These are phyloP conservation scores for Suillus hirtellus DNA, from an alignment of 768 basidiomycete genomes.

Conservation along the genomic window DNA sequence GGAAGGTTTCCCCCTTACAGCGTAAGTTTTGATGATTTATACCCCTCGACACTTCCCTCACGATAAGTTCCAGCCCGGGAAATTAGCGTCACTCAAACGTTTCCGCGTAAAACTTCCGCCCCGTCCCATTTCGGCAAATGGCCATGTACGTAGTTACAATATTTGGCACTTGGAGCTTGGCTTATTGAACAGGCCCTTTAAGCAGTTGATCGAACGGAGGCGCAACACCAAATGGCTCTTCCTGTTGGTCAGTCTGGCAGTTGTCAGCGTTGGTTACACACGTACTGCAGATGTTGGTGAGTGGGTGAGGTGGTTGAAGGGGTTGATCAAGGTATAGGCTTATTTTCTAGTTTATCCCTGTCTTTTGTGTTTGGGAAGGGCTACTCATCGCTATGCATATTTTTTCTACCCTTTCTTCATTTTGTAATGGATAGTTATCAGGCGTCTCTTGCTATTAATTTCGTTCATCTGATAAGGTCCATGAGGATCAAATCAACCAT, in stretches of 20 bases:
- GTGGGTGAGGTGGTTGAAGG: slow-evolving; percentile 9
- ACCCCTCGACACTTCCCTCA: not conserved
- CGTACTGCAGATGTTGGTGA: slow-evolving; percentile 5
- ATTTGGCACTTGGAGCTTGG: not conserved
- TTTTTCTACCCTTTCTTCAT: not conserved
- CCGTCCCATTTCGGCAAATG: slow-evolving; percentile 19
- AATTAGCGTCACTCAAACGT: slow-evolving; percentile 23
- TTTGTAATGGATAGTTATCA: not conserved
- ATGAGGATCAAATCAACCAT: not conserved
- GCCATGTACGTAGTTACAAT: slow-evolving; percentile 7
- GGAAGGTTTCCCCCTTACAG: slow-evolving; percentile 31
- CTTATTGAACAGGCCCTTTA: slow-evolving; percentile 19
- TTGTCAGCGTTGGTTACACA: slow-evolving; percentile 11
- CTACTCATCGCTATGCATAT: not conserved
- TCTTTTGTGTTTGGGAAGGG: not conserved
- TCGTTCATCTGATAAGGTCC: not conserved
- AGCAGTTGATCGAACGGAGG: slow-evolving; percentile 7
- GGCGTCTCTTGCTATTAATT: not conserved
- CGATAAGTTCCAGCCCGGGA: slow-evolving; percentile 21
- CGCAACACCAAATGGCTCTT: slow-evolving; percentile 8
- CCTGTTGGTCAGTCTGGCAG: slow-evolving; percentile 13
- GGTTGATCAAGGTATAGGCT: slow-evolving; percentile 2
- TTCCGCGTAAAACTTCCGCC: slow-evolving; percentile 23
- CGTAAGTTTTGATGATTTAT: slow-evolving; percentile 17
- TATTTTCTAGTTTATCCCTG: slow-evolving; percentile 16